These are phyloP conservation scores for Yarrowia osloensis DNA, from an alignment of 805 yeast species.

Conservation along the genomic window DNA sequence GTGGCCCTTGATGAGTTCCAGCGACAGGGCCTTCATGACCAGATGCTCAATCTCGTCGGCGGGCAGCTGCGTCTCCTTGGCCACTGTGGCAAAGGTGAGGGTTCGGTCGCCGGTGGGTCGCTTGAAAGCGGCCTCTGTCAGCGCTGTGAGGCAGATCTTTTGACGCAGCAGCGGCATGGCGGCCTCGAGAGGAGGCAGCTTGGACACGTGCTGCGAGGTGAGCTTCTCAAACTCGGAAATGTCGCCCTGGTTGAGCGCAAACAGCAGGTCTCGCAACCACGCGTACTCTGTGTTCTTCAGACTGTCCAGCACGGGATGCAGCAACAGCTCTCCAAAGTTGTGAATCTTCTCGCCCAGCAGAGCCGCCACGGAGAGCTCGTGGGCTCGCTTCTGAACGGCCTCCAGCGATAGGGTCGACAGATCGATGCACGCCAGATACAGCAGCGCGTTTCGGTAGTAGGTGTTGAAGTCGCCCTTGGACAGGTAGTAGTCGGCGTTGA, in stretches of 20 bases:
- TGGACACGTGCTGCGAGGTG: slow-evolving; percentile 45
- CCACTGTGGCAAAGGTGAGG: slow-evolving; percentile 70
- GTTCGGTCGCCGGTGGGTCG: slow-evolving; percentile 74
- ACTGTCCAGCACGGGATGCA: slow-evolving; percentile 75
- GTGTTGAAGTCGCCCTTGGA: slow-evolving; percentile 73
- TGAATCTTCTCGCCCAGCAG: slow-evolving; percentile 87
- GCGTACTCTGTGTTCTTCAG: slow-evolving; percentile 53
- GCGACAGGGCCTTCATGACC: slow-evolving; percentile 85
- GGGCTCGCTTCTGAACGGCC: slow-evolving; percentile 56
- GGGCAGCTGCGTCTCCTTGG: slow-evolving; percentile 65
- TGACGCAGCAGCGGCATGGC: slow-evolving; percentile 74
- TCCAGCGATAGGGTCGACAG: slow-evolving; percentile 46
- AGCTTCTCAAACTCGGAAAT: slow-evolving; percentile 61
- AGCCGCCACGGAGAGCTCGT: slow-evolving; percentile 82
- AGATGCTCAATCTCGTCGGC: slow-evolving; percentile 82
- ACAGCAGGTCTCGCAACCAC: slow-evolving; percentile 74
- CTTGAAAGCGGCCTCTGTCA: slow-evolving; percentile 80
- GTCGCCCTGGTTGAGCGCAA: slow-evolving; percentile 76
- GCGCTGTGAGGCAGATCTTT: slow-evolving; percentile 88
- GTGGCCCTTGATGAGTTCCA: slow-evolving; percentile 81
- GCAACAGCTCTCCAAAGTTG: slow-evolving; percentile 91
- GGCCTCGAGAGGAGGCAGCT: slow-evolving; percentile 57
- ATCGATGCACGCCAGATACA: slow-evolving; percentile 77
- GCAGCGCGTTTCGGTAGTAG: slow-evolving; percentile 77
- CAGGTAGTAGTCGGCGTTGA: slow-evolving; percentile 75